Percentiles rank a stretch among this genome's conserved stretches.
phyloP scores from a whole-genome alignment of 345 rosid genomes.

The Draba incana region DNA sequence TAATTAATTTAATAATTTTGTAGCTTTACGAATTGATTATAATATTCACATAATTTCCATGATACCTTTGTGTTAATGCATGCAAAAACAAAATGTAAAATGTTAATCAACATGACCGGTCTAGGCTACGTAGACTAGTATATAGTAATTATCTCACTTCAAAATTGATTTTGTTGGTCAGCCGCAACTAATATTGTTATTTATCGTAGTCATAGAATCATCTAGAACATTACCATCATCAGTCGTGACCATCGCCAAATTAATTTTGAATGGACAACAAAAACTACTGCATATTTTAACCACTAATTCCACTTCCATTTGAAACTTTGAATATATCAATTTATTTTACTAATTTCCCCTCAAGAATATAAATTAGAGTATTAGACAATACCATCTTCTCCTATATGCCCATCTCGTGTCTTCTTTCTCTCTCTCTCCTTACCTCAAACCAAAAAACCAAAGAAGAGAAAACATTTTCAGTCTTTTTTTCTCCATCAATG shows the following conservation, averaged over 20 bases:
- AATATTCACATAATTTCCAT: too few species aligned
- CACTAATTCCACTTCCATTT: constrained; percentile 7
- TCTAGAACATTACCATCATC: constrained; percentile 24
- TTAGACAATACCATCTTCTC: constrained; percentile 36
- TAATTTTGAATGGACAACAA: background rate
- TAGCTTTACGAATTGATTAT: too few species aligned
- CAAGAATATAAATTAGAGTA: constrained; percentile 37
- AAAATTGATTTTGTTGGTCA: constrained; percentile 4
- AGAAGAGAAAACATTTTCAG: constrained; percentile 22
- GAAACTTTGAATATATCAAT: constrained; percentile 9
- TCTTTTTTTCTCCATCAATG: constrained; percentile 47
- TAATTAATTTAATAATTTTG: background rate
- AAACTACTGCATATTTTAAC: background rate
- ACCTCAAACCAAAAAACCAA: constrained; percentile 19
- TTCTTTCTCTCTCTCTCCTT: constrained; percentile 17
- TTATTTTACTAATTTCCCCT: constrained; percentile 12
- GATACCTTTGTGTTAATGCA: too few species aligned
- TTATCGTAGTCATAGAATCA: constrained; percentile 10
- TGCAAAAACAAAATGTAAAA: too few species aligned
- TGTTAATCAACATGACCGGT: background rate
- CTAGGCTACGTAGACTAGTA: background rate
- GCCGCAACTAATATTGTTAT: background rate
- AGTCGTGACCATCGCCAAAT: constrained; percentile 16
- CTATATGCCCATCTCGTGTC: constrained; percentile 43
- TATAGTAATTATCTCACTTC: background rate